phyloP scores from a whole-genome alignment of 768 basidiomycete species.

The Saitozyma sp. region DNA sequence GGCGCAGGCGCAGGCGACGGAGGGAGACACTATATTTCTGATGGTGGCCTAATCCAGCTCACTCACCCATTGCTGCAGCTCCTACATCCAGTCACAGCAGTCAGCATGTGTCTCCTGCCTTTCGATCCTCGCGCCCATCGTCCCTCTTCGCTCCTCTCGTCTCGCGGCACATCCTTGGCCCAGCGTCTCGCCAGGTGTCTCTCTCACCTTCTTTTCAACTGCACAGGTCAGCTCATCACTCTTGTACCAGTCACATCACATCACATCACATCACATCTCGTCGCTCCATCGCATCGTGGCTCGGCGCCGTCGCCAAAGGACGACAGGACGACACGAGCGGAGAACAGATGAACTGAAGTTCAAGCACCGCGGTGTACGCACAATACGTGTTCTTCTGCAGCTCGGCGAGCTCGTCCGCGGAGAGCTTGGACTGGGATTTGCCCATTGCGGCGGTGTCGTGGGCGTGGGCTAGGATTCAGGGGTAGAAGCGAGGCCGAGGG shows the following conservation, averaged over 20 bases:
- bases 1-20: no score
- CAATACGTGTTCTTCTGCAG: constrained; percentile 99
- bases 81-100: constrained; percentile 15
- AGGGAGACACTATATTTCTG: background rate
- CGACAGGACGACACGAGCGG: background rate
- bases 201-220: constrained; percentile 52
- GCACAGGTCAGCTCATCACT: constrained; percentile 5
- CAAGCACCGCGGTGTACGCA: constrained; percentile 44
- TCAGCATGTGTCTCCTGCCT: constrained; percentile 9
- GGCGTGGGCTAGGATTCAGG: no score
- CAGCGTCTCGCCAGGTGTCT: no score
- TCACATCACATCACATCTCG: constrained; percentile 3
- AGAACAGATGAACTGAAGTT: constrained; percentile 22
- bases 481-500: no score
- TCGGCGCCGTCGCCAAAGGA: no score
- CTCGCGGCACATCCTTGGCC: no score
- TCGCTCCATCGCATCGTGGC: background rate
- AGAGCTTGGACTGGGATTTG: constrained; percentile 93
- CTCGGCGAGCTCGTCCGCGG: constrained; percentile 87
- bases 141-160: background rate
- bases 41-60: constrained; percentile 3
- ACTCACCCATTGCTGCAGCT: constrained; percentile 51
- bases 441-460: constrained; percentile 63
- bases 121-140: background rate
- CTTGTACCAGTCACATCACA: background rate